Conservation (phyloP, 2,329 filamentous ascomycete genomes). For the Gaeumannomyces sp. region DNA sequence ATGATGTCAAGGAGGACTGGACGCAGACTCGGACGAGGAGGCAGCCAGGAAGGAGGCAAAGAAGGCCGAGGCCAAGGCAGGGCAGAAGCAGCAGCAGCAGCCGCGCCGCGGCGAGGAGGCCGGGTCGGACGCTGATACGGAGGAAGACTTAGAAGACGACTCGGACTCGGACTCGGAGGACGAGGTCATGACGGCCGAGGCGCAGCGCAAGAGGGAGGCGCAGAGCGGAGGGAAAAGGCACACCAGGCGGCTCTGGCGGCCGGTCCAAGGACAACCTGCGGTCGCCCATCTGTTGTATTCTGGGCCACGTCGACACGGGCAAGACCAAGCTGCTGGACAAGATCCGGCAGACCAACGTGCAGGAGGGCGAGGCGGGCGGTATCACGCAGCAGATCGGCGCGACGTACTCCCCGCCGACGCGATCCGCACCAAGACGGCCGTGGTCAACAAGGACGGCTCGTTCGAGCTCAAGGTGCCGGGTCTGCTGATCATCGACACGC, state of each 20-base stretch:
- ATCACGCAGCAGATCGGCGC: conserved; percentile 99
- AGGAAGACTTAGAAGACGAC: conserved; percentile 30
- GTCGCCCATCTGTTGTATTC: conserved; percentile 98
- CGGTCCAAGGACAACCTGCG: conserved; percentile 91
- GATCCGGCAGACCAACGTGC: conserved; percentile 95
- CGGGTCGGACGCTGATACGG: conserved; percentile 21
- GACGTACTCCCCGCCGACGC: conserved; percentile 95
- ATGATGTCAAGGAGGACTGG: conserved; percentile 89
- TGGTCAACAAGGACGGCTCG: conserved; percentile 82
- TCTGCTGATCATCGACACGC: conserved; percentile 94
- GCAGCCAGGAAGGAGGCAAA: conserved; percentile 33
- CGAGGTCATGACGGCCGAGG: conserved; percentile 64
- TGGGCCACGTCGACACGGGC: conserved; percentile 98
- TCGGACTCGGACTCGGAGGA: conserved; percentile 65
- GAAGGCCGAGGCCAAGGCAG: conserved; percentile 16
- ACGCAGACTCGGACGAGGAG: conserved; percentile 75
- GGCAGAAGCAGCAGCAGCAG: conserved; percentile 15
- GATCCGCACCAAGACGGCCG: conserved; percentile 83
- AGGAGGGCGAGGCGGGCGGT: conserved; percentile 98
- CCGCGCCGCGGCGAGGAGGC: conserved; percentile 36
- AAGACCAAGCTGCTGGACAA: conserved; percentile 99
- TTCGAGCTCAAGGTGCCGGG: conserved; percentile 98
- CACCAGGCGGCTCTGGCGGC: conserved; percentile 89
- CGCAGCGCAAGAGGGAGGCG: conserved; percentile 82
- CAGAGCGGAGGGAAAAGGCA: conserved; percentile 79